phyloP scores from a whole-genome alignment of 495 filamentous ascomycete species.

The Extremus antarcticus region DNA sequence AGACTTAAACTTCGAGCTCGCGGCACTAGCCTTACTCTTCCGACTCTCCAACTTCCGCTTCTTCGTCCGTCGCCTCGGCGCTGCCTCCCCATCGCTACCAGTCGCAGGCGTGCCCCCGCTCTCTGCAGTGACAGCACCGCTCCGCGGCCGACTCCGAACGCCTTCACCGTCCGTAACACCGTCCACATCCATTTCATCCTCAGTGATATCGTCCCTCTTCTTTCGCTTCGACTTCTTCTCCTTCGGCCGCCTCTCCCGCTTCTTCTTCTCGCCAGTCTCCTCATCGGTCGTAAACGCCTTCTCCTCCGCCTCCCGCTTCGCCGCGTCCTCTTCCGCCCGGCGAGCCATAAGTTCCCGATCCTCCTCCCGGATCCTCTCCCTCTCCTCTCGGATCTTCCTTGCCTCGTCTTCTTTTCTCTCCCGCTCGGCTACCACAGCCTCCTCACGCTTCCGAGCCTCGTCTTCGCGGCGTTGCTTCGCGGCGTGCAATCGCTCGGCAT shows the following conservation, averaged over 20 bases:
- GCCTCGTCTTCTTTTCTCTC: conserved; percentile 59
- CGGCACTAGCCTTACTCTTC: conserved; percentile 17
- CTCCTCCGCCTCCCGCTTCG: conserved; percentile 50
- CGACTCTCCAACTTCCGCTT: conserved; percentile 30
- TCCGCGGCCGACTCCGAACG: conserved; percentile 14
- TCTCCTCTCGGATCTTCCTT: conserved; percentile 68
- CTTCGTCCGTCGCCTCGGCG: conserved; percentile 23
- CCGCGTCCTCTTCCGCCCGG: conserved; percentile 61
- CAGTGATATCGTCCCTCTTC: conserved; percentile 57
- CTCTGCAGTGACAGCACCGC: background rate
- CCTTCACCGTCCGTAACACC: conserved; percentile 19
- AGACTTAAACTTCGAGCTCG: conserved; percentile 28
- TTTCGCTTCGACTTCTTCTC: conserved; percentile 37
- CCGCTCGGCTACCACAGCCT: conserved; percentile 52
- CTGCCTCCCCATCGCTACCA: conserved; percentile 15
- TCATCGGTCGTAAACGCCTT: conserved; percentile 56
- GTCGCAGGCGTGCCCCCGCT: conserved; percentile 15
- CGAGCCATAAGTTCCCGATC: conserved; percentile 59
- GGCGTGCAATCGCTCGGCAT: conserved; percentile 67
- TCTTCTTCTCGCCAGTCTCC: conserved; percentile 67
- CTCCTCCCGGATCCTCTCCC: conserved; percentile 63
- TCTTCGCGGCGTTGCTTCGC: conserved; percentile 67
- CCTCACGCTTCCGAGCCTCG: conserved; percentile 63
- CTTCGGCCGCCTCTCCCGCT: conserved; percentile 55
- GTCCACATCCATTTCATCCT: conserved; percentile 41